Evolutionary conservation across 1,284 basidiomycete species (phyloP), one percentile per base, ranked within the genome.

Genomic region (Ganoderma leucocontextum): DNA sequence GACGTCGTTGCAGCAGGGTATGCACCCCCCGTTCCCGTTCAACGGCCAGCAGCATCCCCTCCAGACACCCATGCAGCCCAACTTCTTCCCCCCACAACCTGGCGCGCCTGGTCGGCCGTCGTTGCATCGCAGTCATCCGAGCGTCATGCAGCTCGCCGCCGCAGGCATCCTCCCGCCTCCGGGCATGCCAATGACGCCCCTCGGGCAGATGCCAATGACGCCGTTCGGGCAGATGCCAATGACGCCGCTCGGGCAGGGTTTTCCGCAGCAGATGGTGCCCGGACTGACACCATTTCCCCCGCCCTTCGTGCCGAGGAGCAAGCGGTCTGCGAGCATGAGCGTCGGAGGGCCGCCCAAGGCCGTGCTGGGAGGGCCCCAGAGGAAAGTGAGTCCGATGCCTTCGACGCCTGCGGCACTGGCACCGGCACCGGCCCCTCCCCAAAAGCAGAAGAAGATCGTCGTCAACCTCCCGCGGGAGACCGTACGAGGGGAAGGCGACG

Each of bases 331-430:
- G 38, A 93, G 91, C 74, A 84, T 95, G 68, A 86, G 82, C 73
- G 80, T 83, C 17, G 93, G 93, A 17, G 93, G 93, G 5, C 93
- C 93, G 15, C 93, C 93, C 19, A 95, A 95, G 77, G 93, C 93
- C 1, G 85, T 89, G 2, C 81, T 95, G 7, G 93, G 93, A 19
- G 93, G 93, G 2, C 93, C 91, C 9, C 86, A 87, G 64, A 85
- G 91, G 63, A 94, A 92, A 80, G 84, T 89, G 64, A 91, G 88
- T 76, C 91, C 91, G 19, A 78, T 91, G 67, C 89, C 89, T 2
- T 79, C 84, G 38, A 74, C 77, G 42, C 72, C 72, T 29, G 75
- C 77, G 60, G 68, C 77, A 38, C 53, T 77, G 60, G 68, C 77
- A 38, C 53, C 78, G 12, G 62, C 74, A 12, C 72, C 77, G 29